phyloP scores from a whole-genome alignment of 768 basidiomycete genomes.

The Leucosporidium yakuticum region DNA sequence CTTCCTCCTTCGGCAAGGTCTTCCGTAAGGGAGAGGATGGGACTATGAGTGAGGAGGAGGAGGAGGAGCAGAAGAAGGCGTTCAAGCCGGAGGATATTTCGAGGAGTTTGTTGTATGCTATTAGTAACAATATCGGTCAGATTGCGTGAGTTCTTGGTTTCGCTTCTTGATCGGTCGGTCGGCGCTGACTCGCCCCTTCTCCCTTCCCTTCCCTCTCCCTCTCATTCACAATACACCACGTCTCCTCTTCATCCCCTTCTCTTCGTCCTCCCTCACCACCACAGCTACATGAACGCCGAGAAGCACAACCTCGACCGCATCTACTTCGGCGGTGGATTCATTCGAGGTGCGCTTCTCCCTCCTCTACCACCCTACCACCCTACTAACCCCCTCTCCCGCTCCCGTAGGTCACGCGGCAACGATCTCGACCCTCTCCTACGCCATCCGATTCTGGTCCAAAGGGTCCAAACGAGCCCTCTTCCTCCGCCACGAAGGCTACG shows the following conservation, averaged over 20 bases:
- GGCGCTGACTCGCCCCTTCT: neutral
- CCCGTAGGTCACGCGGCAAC: constrained; percentile 84
- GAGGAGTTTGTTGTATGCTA: constrained; percentile 85
- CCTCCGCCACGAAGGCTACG: constrained; percentile 93
- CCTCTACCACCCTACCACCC: neutral
- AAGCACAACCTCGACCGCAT: constrained; percentile 97
- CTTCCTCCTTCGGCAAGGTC: constrained; percentile 96
- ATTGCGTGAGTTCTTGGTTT: constrained; percentile 71
- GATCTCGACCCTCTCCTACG: constrained; percentile 94
- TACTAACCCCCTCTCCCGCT: neutral
- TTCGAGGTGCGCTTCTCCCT: constrained; percentile 62
- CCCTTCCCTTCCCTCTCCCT: neutral
- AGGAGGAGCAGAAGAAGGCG: constrained; percentile 61
- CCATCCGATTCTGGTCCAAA: constrained; percentile 98
- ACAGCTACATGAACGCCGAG: constrained; percentile 97
- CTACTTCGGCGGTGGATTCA: constrained; percentile 99
- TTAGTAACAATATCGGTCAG: constrained; percentile 99
- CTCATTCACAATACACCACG: too few species aligned
- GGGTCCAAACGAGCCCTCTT: constrained; percentile 94
- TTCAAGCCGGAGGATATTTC: constrained; percentile 92
- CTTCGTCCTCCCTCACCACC: neutral
- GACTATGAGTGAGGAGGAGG: constrained; percentile 9
- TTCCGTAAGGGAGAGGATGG: constrained; percentile 62
- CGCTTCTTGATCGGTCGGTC: too few species aligned
- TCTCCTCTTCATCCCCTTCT: too few species aligned